These are phyloP conservation scores for Hypoxylon crocopeplum DNA, from an alignment of 495 filamentous ascomycete genomes.

Conservation along the genomic window DNA sequence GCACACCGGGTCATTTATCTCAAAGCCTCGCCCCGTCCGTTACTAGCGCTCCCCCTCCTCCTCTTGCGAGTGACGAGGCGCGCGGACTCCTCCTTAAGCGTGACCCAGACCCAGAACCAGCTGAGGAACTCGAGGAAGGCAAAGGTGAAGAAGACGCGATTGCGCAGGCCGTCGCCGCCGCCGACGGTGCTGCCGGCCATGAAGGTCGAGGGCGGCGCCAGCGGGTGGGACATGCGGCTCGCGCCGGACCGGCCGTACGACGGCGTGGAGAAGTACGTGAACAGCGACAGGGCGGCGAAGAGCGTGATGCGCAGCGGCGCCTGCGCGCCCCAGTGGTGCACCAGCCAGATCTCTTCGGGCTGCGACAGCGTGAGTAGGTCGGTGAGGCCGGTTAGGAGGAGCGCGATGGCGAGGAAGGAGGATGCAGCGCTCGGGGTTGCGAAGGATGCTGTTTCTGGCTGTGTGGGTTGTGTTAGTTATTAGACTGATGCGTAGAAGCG, in stretches of 20 bases:
- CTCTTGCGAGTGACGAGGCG: conserved; percentile 46
- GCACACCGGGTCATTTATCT: not conserved
- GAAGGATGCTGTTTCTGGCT: conserved; percentile 62
- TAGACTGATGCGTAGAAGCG: not conserved
- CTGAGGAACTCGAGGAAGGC: conserved; percentile 82
- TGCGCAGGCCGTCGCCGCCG: conserved; percentile 69
- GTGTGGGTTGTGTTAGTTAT: conserved; percentile 9
- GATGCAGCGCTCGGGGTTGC: conserved; percentile 68
- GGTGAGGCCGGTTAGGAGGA: conserved; percentile 69
- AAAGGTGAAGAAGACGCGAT: conserved; percentile 81
- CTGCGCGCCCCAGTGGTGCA: conserved; percentile 73
- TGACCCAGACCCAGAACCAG: conserved; percentile 84
- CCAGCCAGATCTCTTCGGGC: conserved; percentile 68
- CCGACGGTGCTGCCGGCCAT: conserved; percentile 24
- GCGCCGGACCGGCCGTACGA: conserved; percentile 38
- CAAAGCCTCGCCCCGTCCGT: conserved; percentile 2
- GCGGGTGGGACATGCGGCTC: conserved; percentile 39
- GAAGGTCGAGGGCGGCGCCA: not conserved
- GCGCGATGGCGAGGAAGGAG: conserved; percentile 73
- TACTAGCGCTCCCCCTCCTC: conserved; percentile 38
- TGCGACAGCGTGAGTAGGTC: conserved; percentile 77
- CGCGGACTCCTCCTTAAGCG: conserved; percentile 57
- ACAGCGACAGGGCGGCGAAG: conserved; percentile 70
- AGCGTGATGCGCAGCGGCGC: conserved; percentile 70
- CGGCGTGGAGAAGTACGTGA: conserved; percentile 65